These are phyloP conservation scores for Cladosporium sp. DNA, from an alignment of 2,329 filamentous ascomycete species.

Conservation along the genomic window DNA sequence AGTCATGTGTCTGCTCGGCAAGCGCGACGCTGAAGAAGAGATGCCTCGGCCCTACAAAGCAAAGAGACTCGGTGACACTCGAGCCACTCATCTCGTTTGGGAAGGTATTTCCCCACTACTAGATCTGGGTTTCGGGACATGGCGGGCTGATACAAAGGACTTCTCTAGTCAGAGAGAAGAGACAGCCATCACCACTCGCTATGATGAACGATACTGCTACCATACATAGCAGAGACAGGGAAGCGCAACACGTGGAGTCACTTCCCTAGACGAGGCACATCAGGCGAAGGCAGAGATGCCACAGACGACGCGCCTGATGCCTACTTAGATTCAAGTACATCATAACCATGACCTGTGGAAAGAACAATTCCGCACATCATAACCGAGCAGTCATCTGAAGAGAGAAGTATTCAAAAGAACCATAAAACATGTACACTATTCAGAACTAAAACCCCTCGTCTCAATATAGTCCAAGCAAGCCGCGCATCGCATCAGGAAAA, in stretches of 20 bases:
- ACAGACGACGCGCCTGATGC: background rate
- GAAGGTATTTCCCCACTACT: background rate
- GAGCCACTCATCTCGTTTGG: background rate
- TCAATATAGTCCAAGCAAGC: background rate
- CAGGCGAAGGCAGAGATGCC: background rate
- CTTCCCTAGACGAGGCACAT: background rate
- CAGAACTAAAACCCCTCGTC: background rate
- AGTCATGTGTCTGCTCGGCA: conserved; percentile 1
- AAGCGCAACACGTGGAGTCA: background rate
- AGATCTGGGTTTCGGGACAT: background rate
- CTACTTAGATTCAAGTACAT: background rate
- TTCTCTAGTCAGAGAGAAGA: background rate
- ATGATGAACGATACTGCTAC: background rate
- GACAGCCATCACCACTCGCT: background rate
- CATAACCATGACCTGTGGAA: background rate
- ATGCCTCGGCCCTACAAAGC: background rate
- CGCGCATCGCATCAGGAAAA: background rate
- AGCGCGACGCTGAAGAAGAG: background rate
- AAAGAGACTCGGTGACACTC: background rate
- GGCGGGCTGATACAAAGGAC: background rate
- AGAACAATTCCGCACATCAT: background rate
- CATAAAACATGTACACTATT: conserved; percentile 6
- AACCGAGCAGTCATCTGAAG: background rate
- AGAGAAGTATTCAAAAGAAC: conserved; percentile 1
- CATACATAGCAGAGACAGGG: background rate